These are phyloP conservation scores for Elsinoe batatas DNA, from an alignment of 2,329 filamentous ascomycete genomes.

Conservation along the genomic window DNA sequence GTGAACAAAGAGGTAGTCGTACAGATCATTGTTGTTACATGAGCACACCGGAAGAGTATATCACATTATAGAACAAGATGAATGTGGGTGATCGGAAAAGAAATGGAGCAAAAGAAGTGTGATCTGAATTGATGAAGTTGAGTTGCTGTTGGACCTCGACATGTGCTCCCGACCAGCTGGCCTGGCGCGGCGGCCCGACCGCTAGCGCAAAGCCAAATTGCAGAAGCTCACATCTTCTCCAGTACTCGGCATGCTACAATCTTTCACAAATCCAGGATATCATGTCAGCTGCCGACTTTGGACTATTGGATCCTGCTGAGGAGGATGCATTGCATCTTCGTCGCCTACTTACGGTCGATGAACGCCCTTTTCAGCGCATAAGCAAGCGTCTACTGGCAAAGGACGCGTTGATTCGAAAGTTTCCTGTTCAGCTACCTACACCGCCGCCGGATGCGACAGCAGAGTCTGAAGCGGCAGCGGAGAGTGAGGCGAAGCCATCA, in stretches of 20 bases:
- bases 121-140: neutral
- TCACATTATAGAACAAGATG: neutral
- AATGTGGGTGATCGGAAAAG: neutral
- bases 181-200: neutral
- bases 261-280: neutral
- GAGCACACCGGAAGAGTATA: neutral
- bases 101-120: neutral
- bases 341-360: slow-evolving; percentile 80
- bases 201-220: neutral
- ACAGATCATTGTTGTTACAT: slow-evolving; percentile 5
- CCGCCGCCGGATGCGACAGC: slow-evolving; percentile 54
- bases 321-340: slow-evolving; percentile 73
- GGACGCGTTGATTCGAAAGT: slow-evolving; percentile 51
- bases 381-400: slow-evolving; percentile 68
- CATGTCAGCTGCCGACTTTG: neutral
- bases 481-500: slow-evolving; percentile 29
- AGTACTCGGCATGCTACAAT: neutral
- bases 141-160: neutral
- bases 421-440: slow-evolving; percentile 49
- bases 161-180: slow-evolving; percentile 6
- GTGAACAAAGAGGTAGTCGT: neutral
- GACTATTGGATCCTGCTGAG: slow-evolving; percentile 14
- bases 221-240: neutral
- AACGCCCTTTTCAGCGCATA: slow-evolving; percentile 83
- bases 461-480: slow-evolving; percentile 38